Conservation (phyloP, 2,329 filamentous ascomycete species). For the Camptophora hylomeconis region DNA sequence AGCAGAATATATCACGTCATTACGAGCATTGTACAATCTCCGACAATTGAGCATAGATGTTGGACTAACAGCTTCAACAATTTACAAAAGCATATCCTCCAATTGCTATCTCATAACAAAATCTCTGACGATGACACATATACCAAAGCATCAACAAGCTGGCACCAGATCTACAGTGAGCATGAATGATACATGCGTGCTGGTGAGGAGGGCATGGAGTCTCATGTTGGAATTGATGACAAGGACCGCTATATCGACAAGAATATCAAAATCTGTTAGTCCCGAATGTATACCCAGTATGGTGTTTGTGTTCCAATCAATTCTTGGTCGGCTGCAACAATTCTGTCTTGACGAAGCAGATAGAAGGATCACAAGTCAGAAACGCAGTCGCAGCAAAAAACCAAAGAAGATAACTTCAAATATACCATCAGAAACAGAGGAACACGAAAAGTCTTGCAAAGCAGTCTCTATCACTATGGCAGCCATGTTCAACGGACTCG, state of each 20-base stretch:
- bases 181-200: no score
- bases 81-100: background rate
- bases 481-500: constrained; percentile 8
- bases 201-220: no score
- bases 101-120: background rate
- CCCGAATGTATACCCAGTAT: constrained; percentile 2
- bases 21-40: constrained; percentile 1
- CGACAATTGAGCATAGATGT: background rate
- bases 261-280: background rate
- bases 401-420: constrained; percentile 1
- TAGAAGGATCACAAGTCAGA: constrained; percentile 2
- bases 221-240: no score
- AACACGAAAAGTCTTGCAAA: background rate
- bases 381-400: constrained; percentile 2
- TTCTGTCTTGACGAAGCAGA: constrained; percentile 10
- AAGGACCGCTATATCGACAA: background rate
- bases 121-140: no score
- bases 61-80: background rate
- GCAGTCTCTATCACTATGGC: constrained; percentile 1
- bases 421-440: background rate
- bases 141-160: no score
- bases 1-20: constrained; percentile 2
- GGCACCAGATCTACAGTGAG: no score
- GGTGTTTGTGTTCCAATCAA: constrained; percentile 8
- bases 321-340: constrained; percentile 11